Evolutionary conservation across 257 asterid species (phyloP), one percentile per base, ranked within the genome.

Genomic region (Jacaranda mimosifolia): DNA sequence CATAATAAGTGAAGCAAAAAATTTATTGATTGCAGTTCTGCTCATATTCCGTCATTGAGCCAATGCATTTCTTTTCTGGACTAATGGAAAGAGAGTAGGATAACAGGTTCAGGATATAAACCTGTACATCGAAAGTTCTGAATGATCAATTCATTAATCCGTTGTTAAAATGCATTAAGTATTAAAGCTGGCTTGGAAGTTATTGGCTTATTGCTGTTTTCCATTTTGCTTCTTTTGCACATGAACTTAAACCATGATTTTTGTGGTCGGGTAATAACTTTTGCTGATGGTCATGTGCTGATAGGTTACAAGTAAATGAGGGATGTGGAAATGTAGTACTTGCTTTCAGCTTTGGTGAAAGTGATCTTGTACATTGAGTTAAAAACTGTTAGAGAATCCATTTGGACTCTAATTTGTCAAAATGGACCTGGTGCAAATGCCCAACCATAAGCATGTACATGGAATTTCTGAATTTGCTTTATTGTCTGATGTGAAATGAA

Each of bases 231-330:
- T 77, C 70, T 36, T 79, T 17, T 42, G n/a, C 5, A 4, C 48
- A 72, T 64, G 64, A 55, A 64, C 60, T 55, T 72, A 43, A 51
- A 68, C 62, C 64, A 65, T 26, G 32, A 26, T 74, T 57, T 52
- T 26, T 26, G 48, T 56, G 39, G 55, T 62, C 71, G 45, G 43
- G 39, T 49, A 46, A 65, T 55, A 45, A 55, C 52, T 35, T 35
- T 64, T 36, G 63, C 17, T 42, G 32, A 38, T 55, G 32, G 32
- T 26, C 32, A 19, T 18, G 19, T 26, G 19, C 68, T 11, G 46
- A 71, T 43, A 9, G 71, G 57, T 51, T 51, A 21, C 63, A 14
- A 39, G 12, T 63, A 39, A 39, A 18, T 7, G 21, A 78, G 48
- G 43, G 26, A 9, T 51, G n/a, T 74, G 49, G 42, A 67, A 6